Percentiles rank a stretch among this genome's conserved stretches.
phyloP scores from a whole-genome alignment of 116 monocot species.

The Trichopus zeylanicus region DNA sequence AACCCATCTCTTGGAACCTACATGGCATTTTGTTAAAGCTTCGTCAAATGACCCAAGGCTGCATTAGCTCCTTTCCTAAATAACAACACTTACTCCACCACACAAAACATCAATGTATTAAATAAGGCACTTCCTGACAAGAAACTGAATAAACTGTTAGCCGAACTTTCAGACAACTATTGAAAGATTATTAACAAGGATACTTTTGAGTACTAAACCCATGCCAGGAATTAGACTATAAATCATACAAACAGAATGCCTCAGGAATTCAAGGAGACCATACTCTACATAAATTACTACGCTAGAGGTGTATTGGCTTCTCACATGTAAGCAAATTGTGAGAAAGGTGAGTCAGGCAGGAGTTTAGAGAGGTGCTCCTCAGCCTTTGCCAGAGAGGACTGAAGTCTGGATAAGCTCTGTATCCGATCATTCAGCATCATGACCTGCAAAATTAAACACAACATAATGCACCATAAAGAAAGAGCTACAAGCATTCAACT shows the following conservation, averaged over 20 bases:
- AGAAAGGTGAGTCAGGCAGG: conserved; percentile 46
- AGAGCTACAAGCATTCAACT: too few species aligned
- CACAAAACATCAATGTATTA: too few species aligned
- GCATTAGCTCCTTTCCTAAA: background rate
- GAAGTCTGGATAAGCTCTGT: conserved; percentile 56
- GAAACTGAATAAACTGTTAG: background rate
- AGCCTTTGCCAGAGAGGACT: conserved; percentile 63
- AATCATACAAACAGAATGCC: background rate
- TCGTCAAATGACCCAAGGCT: background rate
- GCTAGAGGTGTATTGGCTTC: background rate
- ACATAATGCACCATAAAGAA: too few species aligned
- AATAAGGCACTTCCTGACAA: background rate
- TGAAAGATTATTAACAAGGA: background rate
- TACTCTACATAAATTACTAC: background rate
- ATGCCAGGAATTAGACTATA: too few species aligned
- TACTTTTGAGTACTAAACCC: background rate
- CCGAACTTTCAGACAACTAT: background rate
- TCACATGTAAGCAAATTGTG: conserved; percentile 70
- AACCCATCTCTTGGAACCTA: conserved; percentile 84
- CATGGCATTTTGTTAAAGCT: background rate
- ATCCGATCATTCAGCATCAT: conserved; percentile 96
- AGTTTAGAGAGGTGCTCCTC: conserved; percentile 72
- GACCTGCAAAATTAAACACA: conserved; percentile 27
- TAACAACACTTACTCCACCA: too few species aligned
- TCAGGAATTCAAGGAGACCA: background rate